Percentiles rank a stretch among this genome's conserved stretches.
Conservation (phyloP, 345 rosid genomes). For the Bruguiera sexangula region DNA sequence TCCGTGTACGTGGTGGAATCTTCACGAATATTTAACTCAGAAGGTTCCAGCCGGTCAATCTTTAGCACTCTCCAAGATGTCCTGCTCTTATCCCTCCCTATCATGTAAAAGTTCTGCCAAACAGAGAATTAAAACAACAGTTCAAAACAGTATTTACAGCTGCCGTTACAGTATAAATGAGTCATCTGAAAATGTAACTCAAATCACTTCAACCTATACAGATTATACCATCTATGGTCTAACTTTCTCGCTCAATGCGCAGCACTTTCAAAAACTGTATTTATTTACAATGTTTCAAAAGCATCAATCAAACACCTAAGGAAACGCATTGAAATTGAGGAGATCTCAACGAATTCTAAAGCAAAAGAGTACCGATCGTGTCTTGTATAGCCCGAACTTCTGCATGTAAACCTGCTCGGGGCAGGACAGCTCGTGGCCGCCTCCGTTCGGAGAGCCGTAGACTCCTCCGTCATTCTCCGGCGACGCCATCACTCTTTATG, state of each 20-base stretch:
- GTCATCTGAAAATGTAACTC: too few relatives aligned
- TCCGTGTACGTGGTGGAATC: slow-evolving; percentile 76
- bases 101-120: slow-evolving; percentile 72
- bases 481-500: slow-evolving; percentile 5
- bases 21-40: slow-evolving; percentile 72
- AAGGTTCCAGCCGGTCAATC: slow-evolving; percentile 68
- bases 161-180: too few relatives aligned
- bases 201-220: too few relatives aligned
- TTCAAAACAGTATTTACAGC: too few relatives aligned
- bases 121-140: neutral
- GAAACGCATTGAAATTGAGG: neutral
- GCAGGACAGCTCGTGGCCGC: neutral
- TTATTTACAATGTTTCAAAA: too few relatives aligned
- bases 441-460: slow-evolving; percentile 1
- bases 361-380: slow-evolving; percentile 53
- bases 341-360: neutral
- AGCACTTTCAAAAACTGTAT: too few relatives aligned
- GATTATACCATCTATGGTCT: too few relatives aligned
- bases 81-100: slow-evolving; percentile 72
- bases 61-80: slow-evolving; percentile 76
- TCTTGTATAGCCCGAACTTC: slow-evolving; percentile 75
- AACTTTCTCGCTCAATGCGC: too few relatives aligned
- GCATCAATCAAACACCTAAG: neutral
- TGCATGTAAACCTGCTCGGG: slow-evolving; percentile 27
- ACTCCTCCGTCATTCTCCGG: slow-evolving; percentile 12